Evolutionary conservation across 2,329 filamentous ascomycete genomes (phyloP).

Genomic region (Zasmidium angulare): DNA sequence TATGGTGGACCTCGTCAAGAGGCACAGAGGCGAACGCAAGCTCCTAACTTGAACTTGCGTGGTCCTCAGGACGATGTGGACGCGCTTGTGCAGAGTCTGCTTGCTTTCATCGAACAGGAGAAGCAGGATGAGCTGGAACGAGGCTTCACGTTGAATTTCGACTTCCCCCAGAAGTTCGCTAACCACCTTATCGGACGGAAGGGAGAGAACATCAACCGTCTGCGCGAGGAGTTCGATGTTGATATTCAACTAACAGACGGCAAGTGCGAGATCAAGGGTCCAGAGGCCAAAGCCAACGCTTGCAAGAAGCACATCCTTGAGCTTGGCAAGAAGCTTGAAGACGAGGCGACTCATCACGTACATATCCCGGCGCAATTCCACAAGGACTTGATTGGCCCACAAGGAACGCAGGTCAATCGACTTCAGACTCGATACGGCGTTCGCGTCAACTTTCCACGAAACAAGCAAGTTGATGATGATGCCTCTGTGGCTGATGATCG

Average conservation of each 20-base stretch:
- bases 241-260: conserved; percentile 89
- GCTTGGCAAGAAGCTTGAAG: conserved; percentile 79
- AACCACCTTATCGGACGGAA: conserved; percentile 75
- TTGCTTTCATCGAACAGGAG: conserved; percentile 80
- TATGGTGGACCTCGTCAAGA: conserved; percentile 49
- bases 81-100: conserved; percentile 69
- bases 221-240: conserved; percentile 69
- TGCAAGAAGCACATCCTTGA: conserved; percentile 79
- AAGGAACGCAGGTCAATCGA: conserved; percentile 84
- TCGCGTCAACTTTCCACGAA: conserved; percentile 90
- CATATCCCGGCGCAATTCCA: conserved; percentile 95
- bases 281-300: conserved; percentile 87
- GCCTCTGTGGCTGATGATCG: conserved; percentile 72
- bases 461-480: conserved; percentile 54
- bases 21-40: conserved; percentile 48
- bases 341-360: conserved; percentile 82
- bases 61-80: conserved; percentile 74
- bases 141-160: conserved; percentile 80
- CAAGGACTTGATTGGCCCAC: conserved; percentile 85
- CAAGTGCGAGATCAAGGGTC: conserved; percentile 92
- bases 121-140: conserved; percentile 92
- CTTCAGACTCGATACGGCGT: conserved; percentile 92
- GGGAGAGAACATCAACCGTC: conserved; percentile 67
- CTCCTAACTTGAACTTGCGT: conserved; percentile 62
- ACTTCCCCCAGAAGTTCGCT: conserved; percentile 92